These are phyloP conservation scores for Ceratocystiopsis sp. DNA, from an alignment of 2,329 filamentous ascomycete species.

Conservation along the genomic window DNA sequence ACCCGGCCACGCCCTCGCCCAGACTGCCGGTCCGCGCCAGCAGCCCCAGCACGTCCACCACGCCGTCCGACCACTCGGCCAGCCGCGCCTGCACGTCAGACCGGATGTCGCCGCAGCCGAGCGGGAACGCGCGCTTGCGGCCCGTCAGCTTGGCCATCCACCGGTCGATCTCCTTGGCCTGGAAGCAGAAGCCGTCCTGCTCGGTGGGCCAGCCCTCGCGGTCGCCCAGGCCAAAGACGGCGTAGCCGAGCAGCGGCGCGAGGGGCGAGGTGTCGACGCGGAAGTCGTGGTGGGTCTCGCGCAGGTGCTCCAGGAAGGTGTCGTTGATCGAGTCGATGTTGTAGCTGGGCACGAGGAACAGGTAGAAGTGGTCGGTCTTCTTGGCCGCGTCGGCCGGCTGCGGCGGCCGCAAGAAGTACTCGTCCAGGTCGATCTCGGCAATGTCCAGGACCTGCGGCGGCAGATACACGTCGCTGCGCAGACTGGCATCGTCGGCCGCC, in stretches of 20 bases:
- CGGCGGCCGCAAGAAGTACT: constrained; percentile 70
- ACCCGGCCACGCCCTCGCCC: constrained; percentile 54
- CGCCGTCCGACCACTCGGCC: constrained; percentile 60
- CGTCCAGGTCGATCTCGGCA: constrained; percentile 78
- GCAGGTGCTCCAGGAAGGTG: constrained; percentile 69
- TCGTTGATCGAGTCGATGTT: constrained; percentile 89
- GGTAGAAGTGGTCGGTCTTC: constrained; percentile 54
- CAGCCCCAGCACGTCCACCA: constrained; percentile 51
- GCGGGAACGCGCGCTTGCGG: constrained; percentile 69
- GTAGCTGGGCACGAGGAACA: constrained; percentile 76
- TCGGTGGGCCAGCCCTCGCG: constrained; percentile 84
- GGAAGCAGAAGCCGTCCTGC: constrained; percentile 79
- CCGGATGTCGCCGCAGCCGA: constrained; percentile 79
- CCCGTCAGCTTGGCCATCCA: constrained; percentile 95
- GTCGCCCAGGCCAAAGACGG: constrained; percentile 88
- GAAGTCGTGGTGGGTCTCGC: constrained; percentile 89
- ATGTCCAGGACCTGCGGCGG: constrained; percentile 57
- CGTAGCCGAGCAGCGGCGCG: constrained; percentile 62
- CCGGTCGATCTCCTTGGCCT: constrained; percentile 76
- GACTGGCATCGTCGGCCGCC: background rate
- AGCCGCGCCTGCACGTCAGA: constrained; percentile 46
- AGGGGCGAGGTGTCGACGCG: constrained; percentile 81
- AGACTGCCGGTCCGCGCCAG: constrained; percentile 42
- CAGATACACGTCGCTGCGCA: constrained; percentile 18
- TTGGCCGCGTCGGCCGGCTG: constrained; percentile 26